Percentiles rank a stretch among this genome's conserved stretches.
Evolutionary conservation across 257 asterid genomes (phyloP).

Genomic region (Verbena officinalis): DNA sequence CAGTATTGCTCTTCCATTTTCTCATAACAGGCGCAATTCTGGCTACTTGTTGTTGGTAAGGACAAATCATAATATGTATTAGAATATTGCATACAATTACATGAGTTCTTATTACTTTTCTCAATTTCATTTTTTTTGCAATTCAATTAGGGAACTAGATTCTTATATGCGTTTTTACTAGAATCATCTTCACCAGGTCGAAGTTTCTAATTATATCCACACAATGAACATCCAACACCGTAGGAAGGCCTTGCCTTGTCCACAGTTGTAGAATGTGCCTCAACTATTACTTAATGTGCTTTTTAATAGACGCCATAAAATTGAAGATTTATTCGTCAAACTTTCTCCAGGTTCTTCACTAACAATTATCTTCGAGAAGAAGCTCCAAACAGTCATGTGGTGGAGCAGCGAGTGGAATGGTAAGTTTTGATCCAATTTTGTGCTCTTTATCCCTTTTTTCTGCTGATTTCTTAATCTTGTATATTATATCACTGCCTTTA

Average conservation of each 20-base stretch:
- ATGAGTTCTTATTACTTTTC: background rate
- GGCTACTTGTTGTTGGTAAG: slow-evolving; percentile 96
- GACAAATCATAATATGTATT: slow-evolving; percentile 12
- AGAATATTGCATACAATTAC: slow-evolving; percentile 3
- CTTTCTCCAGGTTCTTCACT: slow-evolving; percentile 80
- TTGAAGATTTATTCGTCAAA: slow-evolving; percentile 21
- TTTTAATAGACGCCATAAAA: background rate
- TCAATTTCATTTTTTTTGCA: slow-evolving; percentile 8
- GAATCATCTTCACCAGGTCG: background rate
- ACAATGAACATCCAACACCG: slow-evolving; percentile 4
- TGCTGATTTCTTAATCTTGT: slow-evolving; percentile 5
- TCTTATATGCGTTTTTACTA: background rate
- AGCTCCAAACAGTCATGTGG: slow-evolving; percentile 92
- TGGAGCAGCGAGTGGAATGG: slow-evolving; percentile 99
- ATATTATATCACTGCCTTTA: slow-evolving; percentile 11
- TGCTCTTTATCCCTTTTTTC: slow-evolving; percentile 15
- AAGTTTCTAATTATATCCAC: background rate
- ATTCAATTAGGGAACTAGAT: slow-evolving; percentile 9
- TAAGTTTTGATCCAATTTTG: slow-evolving; percentile 46
- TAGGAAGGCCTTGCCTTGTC: slow-evolving; percentile 7
- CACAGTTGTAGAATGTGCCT: slow-evolving; percentile 1
- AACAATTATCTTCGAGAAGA: slow-evolving; percentile 98
- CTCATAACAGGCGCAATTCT: slow-evolving; percentile 76
- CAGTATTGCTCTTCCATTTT: slow-evolving; percentile 84
- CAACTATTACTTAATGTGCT: slow-evolving; percentile 1